Percentiles rank a stretch among this genome's conserved stretches.
phyloP scores from a whole-genome alignment of 495 filamentous ascomycete genomes.

The Physcia stellaris region DNA sequence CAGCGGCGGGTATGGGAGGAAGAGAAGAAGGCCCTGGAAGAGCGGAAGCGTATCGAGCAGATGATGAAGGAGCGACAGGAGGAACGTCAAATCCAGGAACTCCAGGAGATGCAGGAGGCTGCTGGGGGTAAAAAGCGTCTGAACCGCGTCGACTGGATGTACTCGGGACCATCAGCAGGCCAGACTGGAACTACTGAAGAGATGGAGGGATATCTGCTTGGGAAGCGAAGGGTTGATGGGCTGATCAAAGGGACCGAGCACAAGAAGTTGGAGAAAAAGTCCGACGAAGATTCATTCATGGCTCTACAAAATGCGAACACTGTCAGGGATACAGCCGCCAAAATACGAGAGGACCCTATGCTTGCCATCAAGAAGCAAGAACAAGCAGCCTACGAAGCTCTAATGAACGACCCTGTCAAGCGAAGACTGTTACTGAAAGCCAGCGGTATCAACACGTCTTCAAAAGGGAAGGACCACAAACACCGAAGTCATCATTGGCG shows the following conservation, averaged over 20 bases:
- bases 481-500: constrained; percentile 37
- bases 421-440: constrained; percentile 53
- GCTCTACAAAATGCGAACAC: constrained; percentile 46
- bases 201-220: constrained; percentile 85
- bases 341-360: constrained; percentile 81
- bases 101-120: constrained; percentile 78
- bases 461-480: constrained; percentile 33
- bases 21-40: constrained; percentile 87
- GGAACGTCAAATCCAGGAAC: constrained; percentile 83
- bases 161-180: constrained; percentile 70
- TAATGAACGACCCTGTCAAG: constrained; percentile 72
- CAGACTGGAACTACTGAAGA: constrained; percentile 76
- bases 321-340: constrained; percentile 61
- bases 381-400: constrained; percentile 76
- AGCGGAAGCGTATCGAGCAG: constrained; percentile 81
- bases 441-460: constrained; percentile 28
- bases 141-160: constrained; percentile 95
- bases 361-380: constrained; percentile 85
- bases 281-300: constrained; percentile 50
- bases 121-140: constrained; percentile 63
- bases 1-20: constrained; percentile 73
- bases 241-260: constrained; percentile 74
- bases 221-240: constrained; percentile 76
- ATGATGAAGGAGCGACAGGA: constrained; percentile 84
- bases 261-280: constrained; percentile 69